phyloP scores from a whole-genome alignment of 257 asterid genomes.

The Plantago ovata region DNA sequence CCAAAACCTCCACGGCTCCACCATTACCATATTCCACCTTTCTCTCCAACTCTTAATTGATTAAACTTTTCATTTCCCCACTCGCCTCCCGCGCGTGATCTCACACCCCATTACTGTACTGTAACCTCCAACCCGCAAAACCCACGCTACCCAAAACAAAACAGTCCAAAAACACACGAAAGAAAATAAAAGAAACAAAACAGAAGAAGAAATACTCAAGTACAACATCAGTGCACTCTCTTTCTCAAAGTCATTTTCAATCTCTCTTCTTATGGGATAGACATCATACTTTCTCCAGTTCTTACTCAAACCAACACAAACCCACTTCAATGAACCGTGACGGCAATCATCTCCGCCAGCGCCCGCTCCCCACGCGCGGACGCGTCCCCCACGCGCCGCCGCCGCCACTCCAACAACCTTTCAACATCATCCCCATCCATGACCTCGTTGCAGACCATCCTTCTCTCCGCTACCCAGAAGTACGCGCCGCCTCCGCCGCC shows the following conservation, averaged over 20 bases:
- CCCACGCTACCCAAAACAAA: neutral
- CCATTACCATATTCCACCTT: neutral
- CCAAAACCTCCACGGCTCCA: neutral
- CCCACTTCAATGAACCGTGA: conserved; percentile 20
- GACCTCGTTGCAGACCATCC: conserved; percentile 72
- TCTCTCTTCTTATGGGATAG: too few relatives aligned
- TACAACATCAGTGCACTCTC: too few relatives aligned
- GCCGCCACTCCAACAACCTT: conserved; percentile 37
- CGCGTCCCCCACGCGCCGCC: conserved; percentile 49
- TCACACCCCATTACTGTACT: too few relatives aligned
- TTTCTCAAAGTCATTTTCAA: too few relatives aligned
- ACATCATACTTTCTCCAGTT: too few relatives aligned
- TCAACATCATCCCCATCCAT: conserved; percentile 81
- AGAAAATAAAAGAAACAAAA: too few relatives aligned
- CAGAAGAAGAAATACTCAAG: too few relatives aligned
- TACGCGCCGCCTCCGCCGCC: conserved; percentile 81
- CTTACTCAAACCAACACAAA: conserved; percentile 6
- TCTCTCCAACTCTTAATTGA: neutral
- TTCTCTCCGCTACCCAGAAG: conserved; percentile 72
- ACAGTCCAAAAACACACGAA: neutral
- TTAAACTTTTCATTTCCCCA: too few relatives aligned
- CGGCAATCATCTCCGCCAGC: conserved; percentile 46
- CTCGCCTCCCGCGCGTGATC: too few relatives aligned
- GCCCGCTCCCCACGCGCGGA: conserved; percentile 49
- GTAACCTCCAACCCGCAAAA: too few relatives aligned